Evolutionary conservation across 768 basidiomycete genomes (phyloP).

Genomic region (Rhizopogon rudus): DNA sequence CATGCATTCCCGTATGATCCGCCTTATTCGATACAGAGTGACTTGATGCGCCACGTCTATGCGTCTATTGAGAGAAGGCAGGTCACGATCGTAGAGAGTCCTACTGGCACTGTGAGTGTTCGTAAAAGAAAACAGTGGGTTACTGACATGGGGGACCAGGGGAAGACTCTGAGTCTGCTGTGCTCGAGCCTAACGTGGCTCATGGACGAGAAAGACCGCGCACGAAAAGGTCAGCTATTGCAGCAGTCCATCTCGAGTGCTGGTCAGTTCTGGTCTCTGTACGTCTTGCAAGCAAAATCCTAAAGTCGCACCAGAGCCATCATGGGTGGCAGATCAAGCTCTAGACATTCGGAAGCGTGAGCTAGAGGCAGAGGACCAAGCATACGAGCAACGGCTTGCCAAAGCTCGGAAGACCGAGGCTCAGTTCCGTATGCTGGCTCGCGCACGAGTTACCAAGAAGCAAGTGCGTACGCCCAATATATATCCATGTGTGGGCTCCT

Average conservation of each 20-base stretch:
- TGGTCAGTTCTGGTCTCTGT: constrained; percentile 13
- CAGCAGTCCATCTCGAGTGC: constrained; percentile 17
- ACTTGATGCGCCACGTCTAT: constrained; percentile 89
- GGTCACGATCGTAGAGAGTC: constrained; percentile 83
- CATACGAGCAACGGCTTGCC: constrained; percentile 55
- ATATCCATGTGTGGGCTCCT: not conserved
- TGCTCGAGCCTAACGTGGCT: constrained; percentile 77
- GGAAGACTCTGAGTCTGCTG: constrained; percentile 81
- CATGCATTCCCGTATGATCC: constrained; percentile 78
- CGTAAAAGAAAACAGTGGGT: not conserved
- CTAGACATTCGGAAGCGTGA: constrained; percentile 57
- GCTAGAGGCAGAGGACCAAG: constrained; percentile 62
- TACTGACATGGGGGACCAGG: constrained; percentile 38
- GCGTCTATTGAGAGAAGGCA: constrained; percentile 65
- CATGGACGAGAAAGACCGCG: constrained; percentile 61
- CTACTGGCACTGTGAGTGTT: constrained; percentile 74
- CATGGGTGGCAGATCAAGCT: constrained; percentile 77
- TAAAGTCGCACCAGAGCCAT: constrained; percentile 38
- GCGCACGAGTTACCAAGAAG: constrained; percentile 56
- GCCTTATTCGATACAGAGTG: constrained; percentile 80
- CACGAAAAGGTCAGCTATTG: constrained; percentile 60
- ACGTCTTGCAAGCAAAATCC: not conserved
- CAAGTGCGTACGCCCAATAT: constrained; percentile 34
- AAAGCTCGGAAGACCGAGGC: constrained; percentile 63
- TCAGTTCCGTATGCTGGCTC: constrained; percentile 44